Evolutionary conservation across 495 filamentous ascomycete genomes (phyloP), one percentile per base, ranked within the genome.

Genomic region (Bacidia gigantensis): DNA sequence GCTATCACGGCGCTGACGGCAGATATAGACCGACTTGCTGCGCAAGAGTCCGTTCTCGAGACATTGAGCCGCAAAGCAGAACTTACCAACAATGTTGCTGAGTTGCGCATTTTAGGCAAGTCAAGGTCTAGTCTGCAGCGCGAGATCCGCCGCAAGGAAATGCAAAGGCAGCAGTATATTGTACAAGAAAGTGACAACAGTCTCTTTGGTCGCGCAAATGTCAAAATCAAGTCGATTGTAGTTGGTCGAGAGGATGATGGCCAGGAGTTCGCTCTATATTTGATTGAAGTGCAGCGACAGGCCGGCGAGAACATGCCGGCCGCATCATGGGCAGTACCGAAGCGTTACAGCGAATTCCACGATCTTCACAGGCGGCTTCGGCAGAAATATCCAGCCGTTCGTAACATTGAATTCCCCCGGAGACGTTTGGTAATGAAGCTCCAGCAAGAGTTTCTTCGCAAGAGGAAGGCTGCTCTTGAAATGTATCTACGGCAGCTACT

Each of bases 121-220:
- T 95, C 89, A 2, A 95, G 90, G 62, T 80, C 86, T 14, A 96
- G 90, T 63, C 72, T 99, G 53, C 82, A 94, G 60, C 76, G 90
- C 40, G 93, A 99, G 63, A 87, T 95, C 35, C 77, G 86, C 38
- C 79, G 92, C 25, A 97, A 97, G 64, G 92, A 96, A 67, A 74
- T 99, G 61, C 93, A 99, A 66, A 75, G 88, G 39, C 89, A 95
- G 66, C 93, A 97, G 64, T 99, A 97, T 59, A 87, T 93, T 56
- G 81, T 96, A 38, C 93, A 99, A 64, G 90, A 97, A 64, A 95
- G 88, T 62, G 93, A 97, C 60, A 99, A 97, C 66, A 95, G 89
- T 64, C 71, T 99, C 39, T 96, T 92, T 64, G 92, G 92, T 14
- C 83, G 92, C 11, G 88, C 92, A 2, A 84, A 78, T 3, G 79